A percentile compares a stretch with the other conserved stretches of the same genome.
These are phyloP conservation scores for Periglandula ipomoeae DNA, from an alignment of 2,329 filamentous ascomycete genomes.

Conservation along the genomic window DNA sequence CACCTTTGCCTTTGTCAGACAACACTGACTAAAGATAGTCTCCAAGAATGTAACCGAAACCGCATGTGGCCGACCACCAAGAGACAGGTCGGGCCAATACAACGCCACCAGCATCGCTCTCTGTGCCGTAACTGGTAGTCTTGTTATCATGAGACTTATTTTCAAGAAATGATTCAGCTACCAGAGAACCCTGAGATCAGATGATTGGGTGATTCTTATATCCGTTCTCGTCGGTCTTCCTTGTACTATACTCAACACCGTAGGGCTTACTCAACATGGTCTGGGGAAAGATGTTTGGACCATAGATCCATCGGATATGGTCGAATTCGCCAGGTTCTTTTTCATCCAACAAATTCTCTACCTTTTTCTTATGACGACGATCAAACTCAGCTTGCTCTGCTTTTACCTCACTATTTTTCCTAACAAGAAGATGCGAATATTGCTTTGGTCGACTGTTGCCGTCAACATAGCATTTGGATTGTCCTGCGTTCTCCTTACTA, in stretches of 20 bases:
- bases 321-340: slow-evolving; percentile 6
- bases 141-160: slow-evolving; percentile 12
- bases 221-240: slow-evolving; percentile 15
- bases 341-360: slow-evolving; percentile 8
- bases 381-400: slow-evolving; percentile 5
- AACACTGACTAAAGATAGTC: background rate
- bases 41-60: slow-evolving; percentile 8
- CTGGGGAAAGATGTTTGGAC: slow-evolving; percentile 27
- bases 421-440: background rate
- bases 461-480: background rate
- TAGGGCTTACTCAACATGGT: slow-evolving; percentile 17
- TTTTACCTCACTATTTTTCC: slow-evolving; percentile 9
- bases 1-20: background rate
- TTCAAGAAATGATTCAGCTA: slow-evolving; percentile 19
- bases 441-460: slow-evolving; percentile 4
- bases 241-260: slow-evolving; percentile 16
- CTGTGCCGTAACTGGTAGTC: slow-evolving; percentile 11
- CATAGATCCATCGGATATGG: slow-evolving; percentile 8
- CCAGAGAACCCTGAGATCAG: slow-evolving; percentile 21
- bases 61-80: slow-evolving; percentile 3
- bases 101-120: slow-evolving; percentile 11
- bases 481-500: background rate
- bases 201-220: slow-evolving; percentile 21
- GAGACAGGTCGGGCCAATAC: slow-evolving; percentile 5
- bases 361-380: slow-evolving; percentile 3